These are phyloP conservation scores for Marchantia polymorpha DNA, from an alignment of 225 moss, liverwort and hornwort genomes.

Conservation along the genomic window DNA sequence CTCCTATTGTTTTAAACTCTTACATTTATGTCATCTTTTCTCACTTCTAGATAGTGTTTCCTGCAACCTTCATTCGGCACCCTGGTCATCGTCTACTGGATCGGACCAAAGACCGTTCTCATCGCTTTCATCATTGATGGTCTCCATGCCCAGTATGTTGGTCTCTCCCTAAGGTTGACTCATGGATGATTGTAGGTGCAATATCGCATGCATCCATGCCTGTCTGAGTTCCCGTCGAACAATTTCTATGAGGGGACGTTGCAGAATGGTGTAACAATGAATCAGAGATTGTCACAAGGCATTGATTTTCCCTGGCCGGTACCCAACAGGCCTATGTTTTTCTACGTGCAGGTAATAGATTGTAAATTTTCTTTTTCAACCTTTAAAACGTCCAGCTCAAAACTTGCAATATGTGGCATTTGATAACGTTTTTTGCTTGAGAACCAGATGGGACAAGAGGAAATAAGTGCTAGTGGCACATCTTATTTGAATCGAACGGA, in stretches of 20 bases:
- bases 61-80: too few relatives aligned
- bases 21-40: too few relatives aligned
- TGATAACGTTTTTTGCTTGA: neutral
- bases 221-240: conserved; percentile 98
- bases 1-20: too few relatives aligned
- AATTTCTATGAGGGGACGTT: conserved; percentile 97
- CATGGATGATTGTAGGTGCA: conserved; percentile 63
- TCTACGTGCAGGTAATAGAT: conserved; percentile 78
- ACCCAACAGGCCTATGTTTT: conserved; percentile 94
- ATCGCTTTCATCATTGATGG: too few relatives aligned
- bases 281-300: conserved; percentile 67
- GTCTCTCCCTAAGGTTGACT: neutral
- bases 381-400: neutral
- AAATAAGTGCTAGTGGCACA: conserved; percentile 99
- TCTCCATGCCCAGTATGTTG: neutral
- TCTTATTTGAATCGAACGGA: conserved; percentile 94
- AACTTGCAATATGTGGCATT: neutral
- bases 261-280: conserved; percentile 91
- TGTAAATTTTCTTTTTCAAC: neutral
- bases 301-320: conserved; percentile 99
- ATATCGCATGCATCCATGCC: conserved; percentile 99
- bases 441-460: conserved; percentile 97
- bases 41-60: too few relatives aligned
- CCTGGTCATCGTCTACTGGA: too few relatives aligned
- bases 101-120: too few relatives aligned